Conservation (phyloP, 306 rosid genomes). For the Castanopsis chinensis region DNA sequence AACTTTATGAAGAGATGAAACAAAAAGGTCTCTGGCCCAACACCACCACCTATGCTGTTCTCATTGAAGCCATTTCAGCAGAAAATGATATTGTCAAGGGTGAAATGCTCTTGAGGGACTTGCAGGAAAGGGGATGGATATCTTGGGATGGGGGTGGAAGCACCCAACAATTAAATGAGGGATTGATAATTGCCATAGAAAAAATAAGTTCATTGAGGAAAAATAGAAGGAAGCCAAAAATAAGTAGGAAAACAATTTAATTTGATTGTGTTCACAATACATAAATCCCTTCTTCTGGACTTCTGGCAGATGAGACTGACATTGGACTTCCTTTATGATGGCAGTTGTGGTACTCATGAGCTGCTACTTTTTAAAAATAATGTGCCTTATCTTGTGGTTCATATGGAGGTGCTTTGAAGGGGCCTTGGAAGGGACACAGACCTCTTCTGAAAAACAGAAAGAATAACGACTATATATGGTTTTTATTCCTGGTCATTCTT, state of each 20-base stretch:
- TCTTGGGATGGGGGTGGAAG: slow-evolving; percentile 35
- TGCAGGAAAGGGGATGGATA: slow-evolving; percentile 51
- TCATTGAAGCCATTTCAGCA: slow-evolving; percentile 40
- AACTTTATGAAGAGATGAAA: slow-evolving; percentile 71
- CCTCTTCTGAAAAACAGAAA: too few relatives aligned
- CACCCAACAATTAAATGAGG: slow-evolving; percentile 28
- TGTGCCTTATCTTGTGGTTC: neutral
- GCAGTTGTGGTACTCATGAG: neutral
- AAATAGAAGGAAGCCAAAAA: neutral
- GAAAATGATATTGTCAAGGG: slow-evolving; percentile 35
- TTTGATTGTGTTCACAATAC: neutral
- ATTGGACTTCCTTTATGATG: neutral
- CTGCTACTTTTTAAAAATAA: neutral
- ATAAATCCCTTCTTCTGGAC: neutral
- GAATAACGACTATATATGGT: too few relatives aligned
- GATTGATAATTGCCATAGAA: slow-evolving; percentile 40
- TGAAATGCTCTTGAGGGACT: slow-evolving; percentile 52
- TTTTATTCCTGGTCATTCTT: too few relatives aligned
- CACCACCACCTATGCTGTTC: slow-evolving; percentile 48
- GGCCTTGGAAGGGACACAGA: too few relatives aligned
- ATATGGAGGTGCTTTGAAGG: neutral
- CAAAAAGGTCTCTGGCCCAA: slow-evolving; percentile 58
- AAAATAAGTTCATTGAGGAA: neutral
- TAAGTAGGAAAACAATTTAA: neutral
- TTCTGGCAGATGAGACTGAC: neutral